Percentiles rank a stretch among this genome's conserved stretches.
Evolutionary conservation across 1,284 basidiomycete species (phyloP).

Genomic region (Lentinus polychrous): DNA sequence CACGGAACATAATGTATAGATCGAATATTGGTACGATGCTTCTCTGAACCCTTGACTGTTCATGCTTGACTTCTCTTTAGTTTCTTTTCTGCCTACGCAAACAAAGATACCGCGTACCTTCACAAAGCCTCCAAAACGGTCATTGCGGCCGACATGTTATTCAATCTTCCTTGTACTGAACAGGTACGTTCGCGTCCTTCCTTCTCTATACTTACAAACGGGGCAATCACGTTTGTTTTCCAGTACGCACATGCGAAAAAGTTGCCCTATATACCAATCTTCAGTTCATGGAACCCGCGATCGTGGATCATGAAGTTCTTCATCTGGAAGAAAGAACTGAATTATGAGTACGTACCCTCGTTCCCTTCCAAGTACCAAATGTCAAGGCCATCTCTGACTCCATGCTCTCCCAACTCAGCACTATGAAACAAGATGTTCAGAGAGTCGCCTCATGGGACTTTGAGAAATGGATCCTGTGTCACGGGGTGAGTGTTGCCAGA

Average conservation of each 20-base stretch:
- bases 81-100: slow-evolving; percentile 77
- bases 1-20: slow-evolving; percentile 30
- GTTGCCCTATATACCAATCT: slow-evolving; percentile 39
- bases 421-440: slow-evolving; percentile 66
- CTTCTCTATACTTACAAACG: slow-evolving; percentile 7
- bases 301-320: slow-evolving; percentile 56
- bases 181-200: slow-evolving; percentile 48
- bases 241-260: slow-evolving; percentile 48
- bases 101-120: slow-evolving; percentile 86
- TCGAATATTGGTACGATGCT: slow-evolving; percentile 50
- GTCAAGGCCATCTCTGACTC: slow-evolving; percentile 1
- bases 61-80: slow-evolving; percentile 28
- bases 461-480: slow-evolving; percentile 86
- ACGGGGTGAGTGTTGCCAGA: slow-evolving; percentile 53
- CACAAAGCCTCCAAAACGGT: slow-evolving; percentile 78
- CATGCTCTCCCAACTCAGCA: slow-evolving; percentile 34
- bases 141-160: slow-evolving; percentile 83
- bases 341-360: slow-evolving; percentile 49
- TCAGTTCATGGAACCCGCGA: slow-evolving; percentile 44
- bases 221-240: neutral
- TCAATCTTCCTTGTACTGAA: slow-evolving; percentile 85
- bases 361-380: no score
- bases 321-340: slow-evolving; percentile 40
- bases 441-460: slow-evolving; percentile 82
- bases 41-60: neutral